phyloP scores from a whole-genome alignment of 495 filamentous ascomycete species.

The Xylaria bambusicola region DNA sequence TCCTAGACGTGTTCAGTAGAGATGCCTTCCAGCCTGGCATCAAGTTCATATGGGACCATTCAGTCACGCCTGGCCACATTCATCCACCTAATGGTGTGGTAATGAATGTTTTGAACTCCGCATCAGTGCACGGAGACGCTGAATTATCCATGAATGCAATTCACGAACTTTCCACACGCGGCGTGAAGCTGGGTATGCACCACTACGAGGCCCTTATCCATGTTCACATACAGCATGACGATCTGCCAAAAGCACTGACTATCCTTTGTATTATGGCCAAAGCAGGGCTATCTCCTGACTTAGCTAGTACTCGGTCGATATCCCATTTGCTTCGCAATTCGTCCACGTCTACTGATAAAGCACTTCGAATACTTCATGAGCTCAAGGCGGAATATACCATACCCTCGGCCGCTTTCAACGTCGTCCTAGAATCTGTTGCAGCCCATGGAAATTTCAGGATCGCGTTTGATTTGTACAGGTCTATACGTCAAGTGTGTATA shows the following conservation, averaged over 20 bases:
- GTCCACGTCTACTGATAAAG: constrained; percentile 36
- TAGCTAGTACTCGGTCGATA: constrained; percentile 61
- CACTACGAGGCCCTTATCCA: constrained; percentile 80
- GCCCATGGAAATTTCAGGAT: constrained; percentile 45
- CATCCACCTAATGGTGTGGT: constrained; percentile 67
- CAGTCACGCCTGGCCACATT: constrained; percentile 64
- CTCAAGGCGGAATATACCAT: constrained; percentile 49
- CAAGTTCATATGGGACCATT: constrained; percentile 58
- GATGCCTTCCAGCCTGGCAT: constrained; percentile 41
- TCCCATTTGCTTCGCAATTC: constrained; percentile 37
- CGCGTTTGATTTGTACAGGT: constrained; percentile 71
- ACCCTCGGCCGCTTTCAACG: constrained; percentile 61
- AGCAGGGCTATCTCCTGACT: constrained; percentile 53
- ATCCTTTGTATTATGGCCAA: constrained; percentile 69
- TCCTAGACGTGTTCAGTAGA: constrained; percentile 68
- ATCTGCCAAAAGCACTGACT: constrained; percentile 58
- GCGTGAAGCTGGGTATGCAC: constrained; percentile 53
- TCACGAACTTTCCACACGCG: constrained; percentile 55
- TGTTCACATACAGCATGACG: constrained; percentile 59
- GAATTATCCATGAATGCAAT: constrained; percentile 67
- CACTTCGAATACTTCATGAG: constrained; percentile 56
- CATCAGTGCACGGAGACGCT: constrained; percentile 65
- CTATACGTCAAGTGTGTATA: constrained; percentile 62
- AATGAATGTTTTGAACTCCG: constrained; percentile 66
- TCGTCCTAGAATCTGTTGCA: constrained; percentile 59